Percentiles rank a stretch among this genome's conserved stretches.
Conservation (phyloP, 2,329 filamentous ascomycete species). For the Scedosporium minutisporum region DNA sequence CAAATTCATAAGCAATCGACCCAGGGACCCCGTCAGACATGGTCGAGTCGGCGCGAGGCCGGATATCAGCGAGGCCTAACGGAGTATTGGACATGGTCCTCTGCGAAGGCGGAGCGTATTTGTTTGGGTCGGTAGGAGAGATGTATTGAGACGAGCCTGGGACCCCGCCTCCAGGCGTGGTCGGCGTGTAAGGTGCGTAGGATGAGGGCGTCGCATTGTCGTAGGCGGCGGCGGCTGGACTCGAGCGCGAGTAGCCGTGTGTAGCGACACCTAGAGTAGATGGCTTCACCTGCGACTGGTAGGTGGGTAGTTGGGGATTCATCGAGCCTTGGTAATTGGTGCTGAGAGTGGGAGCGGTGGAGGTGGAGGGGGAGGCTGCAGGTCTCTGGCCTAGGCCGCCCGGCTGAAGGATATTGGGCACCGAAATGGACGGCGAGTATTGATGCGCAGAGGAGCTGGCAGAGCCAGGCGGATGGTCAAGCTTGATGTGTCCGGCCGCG, state of each 20-base stretch:
- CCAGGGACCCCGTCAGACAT: constrained; percentile 63
- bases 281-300: constrained; percentile 56
- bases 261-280: constrained; percentile 49
- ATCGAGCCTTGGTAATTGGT: constrained; percentile 1
- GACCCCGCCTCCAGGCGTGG: constrained; percentile 49
- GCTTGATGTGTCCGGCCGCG: constrained; percentile 36
- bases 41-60: constrained; percentile 73
- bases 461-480: constrained; percentile 32
- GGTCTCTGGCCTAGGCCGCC: constrained; percentile 33
- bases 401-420: constrained; percentile 51
- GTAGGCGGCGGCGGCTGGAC: constrained; percentile 57
- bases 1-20: constrained; percentile 54
- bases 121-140: constrained; percentile 40
- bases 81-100: constrained; percentile 71
- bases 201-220: constrained; percentile 28
- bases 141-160: constrained; percentile 50
- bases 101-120: constrained; percentile 49
- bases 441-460: constrained; percentile 28
- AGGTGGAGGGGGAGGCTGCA: constrained; percentile 27
- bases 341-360: constrained; percentile 15
- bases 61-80: constrained; percentile 82
- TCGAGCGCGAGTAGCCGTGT: constrained; percentile 77
- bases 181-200: constrained; percentile 49
- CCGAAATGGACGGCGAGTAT: constrained; percentile 30
- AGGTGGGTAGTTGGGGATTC: constrained; percentile 30